Conservation (phyloP, 2,329 filamentous ascomycete genomes). For the Cytospora mali region DNA sequence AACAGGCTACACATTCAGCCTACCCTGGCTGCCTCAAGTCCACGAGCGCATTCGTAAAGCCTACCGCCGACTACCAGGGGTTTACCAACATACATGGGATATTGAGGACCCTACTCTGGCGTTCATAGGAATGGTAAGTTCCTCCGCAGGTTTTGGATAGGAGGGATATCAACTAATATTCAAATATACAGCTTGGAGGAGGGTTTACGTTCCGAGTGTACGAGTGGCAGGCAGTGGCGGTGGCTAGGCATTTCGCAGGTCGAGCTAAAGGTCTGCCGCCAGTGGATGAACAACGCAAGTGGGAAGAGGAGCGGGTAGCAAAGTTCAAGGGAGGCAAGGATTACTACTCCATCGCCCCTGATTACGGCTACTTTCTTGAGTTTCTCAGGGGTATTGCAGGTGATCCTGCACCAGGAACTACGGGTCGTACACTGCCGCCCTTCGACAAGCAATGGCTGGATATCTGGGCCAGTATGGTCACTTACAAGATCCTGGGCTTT, state of each 20-base stretch:
- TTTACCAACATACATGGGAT: slow-evolving; percentile 42
- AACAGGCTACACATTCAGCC: slow-evolving; percentile 61
- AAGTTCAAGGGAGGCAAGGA: slow-evolving; percentile 37
- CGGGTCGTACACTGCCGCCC: slow-evolving; percentile 43
- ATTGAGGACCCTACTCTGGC: slow-evolving; percentile 40
- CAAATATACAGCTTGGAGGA: slow-evolving; percentile 35
- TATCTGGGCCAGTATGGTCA: slow-evolving; percentile 37
- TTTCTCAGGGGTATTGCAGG: slow-evolving; percentile 45
- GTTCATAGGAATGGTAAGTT: slow-evolving; percentile 41
- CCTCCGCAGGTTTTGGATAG: too few relatives aligned
- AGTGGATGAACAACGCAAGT: slow-evolving; percentile 25
- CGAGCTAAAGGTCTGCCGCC: slow-evolving; percentile 30
- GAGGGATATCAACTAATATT: neutral
- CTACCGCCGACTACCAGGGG: slow-evolving; percentile 38
- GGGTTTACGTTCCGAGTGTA: slow-evolving; percentile 43
- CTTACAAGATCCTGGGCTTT: slow-evolving; percentile 36
- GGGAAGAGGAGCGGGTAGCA: slow-evolving; percentile 38
- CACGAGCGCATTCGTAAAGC: slow-evolving; percentile 45
- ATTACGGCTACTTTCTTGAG: slow-evolving; percentile 45
- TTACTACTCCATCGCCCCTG: slow-evolving; percentile 38
- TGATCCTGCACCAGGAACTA: slow-evolving; percentile 41
- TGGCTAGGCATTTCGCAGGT: slow-evolving; percentile 40
- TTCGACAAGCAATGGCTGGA: slow-evolving; percentile 46
- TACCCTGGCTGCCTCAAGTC: slow-evolving; percentile 55
- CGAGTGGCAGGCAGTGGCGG: slow-evolving; percentile 44